Evolutionary conservation across 176 grass and related monocot species (phyloP), one percentile per base, ranked within the genome.

Genomic region (Lolium perenne): DNA sequence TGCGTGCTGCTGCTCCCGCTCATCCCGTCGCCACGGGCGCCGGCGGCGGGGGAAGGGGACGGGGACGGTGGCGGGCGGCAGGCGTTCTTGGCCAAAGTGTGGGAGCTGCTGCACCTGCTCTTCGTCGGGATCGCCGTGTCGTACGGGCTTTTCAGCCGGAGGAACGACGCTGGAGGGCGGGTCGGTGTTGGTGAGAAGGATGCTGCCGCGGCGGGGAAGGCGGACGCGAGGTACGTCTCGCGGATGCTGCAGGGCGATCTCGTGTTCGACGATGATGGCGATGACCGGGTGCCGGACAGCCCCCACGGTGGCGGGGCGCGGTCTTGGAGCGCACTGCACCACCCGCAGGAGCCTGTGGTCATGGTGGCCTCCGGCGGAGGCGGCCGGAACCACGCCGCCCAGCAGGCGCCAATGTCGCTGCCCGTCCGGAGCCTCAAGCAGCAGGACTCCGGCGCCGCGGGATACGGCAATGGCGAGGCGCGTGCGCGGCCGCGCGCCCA

Each of bases 81-180:
- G 83, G 82, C 85, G 83, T 82, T 96, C 87, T 67, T 94, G 55
- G 91, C 80, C 92, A 91, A 94, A 80, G 73, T 66, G 6, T 99
- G 92, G 92, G 97, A 99, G 86, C 90, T 99, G 21, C 71, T 99
- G 21, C 94, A 93, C 69, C 92, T 99, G 50, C 97, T 99, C 4
- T 67, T 99, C 76, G 89, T 99, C 6, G 97, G 97, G 23, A 88
- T 99, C 84, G 93, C 87, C 23, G 83, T 99, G 21, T 95, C 97
- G 0, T 99, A 99, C 78, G 97, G 97, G 64, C 85, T 99, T 4
- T 99, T 99, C 88, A 91, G 97, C 92, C 84, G 94, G 20, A 87
- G 70, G 82, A 98, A 96, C 87, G 83, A 89, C 88, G 69, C 74
- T 8, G 90, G 75, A 40, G 51, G 57, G 1, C 83, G 60, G 5